A percentile compares a stretch with the other conserved stretches of the same genome.
These are phyloP conservation scores for Fusarium torreyae DNA, from an alignment of 2,329 filamentous ascomycete species.

Conservation along the genomic window DNA sequence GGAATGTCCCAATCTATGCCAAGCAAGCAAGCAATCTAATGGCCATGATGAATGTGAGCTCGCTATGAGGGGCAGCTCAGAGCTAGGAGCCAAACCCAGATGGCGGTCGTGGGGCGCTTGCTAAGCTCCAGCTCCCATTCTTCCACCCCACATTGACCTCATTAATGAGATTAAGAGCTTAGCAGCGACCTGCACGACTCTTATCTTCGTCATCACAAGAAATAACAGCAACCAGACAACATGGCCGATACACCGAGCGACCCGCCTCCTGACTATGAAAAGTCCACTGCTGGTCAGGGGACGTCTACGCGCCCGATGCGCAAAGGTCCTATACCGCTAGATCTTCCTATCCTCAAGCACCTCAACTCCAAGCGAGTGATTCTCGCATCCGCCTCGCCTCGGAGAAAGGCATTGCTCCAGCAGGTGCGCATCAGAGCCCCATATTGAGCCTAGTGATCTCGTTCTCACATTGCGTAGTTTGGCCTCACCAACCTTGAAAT, in stretches of 20 bases:
- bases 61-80: conserved; percentile 34
- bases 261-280: conserved; percentile 63
- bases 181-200: conserved; percentile 22
- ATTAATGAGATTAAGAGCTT: conserved; percentile 34
- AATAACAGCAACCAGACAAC: conserved; percentile 7
- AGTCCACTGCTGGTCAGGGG: conserved; percentile 58
- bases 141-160: conserved; percentile 50
- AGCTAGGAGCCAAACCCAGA: conserved; percentile 36
- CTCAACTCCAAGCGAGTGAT: conserved; percentile 87
- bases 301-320: conserved; percentile 52
- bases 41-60: conserved; percentile 32
- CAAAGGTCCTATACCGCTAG: conserved; percentile 75
- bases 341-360: conserved; percentile 83
- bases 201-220: conserved; percentile 13
- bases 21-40: neutral
- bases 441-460: no score
- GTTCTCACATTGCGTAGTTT: conserved; percentile 65
- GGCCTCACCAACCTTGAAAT: conserved; percentile 88
- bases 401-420: conserved; percentile 84
- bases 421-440: conserved; percentile 63
- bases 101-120: conserved; percentile 40
- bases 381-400: conserved; percentile 90
- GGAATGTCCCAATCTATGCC: neutral
- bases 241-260: conserved; percentile 56
- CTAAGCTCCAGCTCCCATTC: conserved; percentile 41